Base-by-base conservation (phyloP, 345 rosid species). In the Theobroma cacao region DNA sequence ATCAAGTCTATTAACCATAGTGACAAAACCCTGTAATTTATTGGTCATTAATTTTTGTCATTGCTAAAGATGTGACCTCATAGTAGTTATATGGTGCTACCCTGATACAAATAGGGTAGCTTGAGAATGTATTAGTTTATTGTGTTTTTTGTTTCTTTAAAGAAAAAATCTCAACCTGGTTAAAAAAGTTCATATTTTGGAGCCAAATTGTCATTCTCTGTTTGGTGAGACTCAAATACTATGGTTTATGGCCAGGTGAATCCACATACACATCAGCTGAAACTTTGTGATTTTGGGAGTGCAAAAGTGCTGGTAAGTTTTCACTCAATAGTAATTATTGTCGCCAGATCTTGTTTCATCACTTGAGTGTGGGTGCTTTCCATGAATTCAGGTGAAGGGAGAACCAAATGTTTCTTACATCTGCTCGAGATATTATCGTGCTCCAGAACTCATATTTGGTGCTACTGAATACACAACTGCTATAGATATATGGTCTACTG, bases 361-460 rank as follows among this genome's bases (percentile, higher is more conserved):
- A 41, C 68, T 55, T 77, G 66, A 81, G 74, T 78, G 41, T 24
- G 66, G 62, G 41, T 74, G 45, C 36, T 7, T 52, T 38, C 64
- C 40, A 28, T 26, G 18, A 55, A 62, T 61, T 79, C 84, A 93
- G 97, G 92, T 93, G 79, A 87, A 92, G 90, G 93, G 96, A 65
- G 93, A 94, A 78, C 95, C 98, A 30, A 95, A 95, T 86, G 91
- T 95, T 77, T 95, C 98, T 15, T 95, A 95, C 81, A 95, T 95
- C 75, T 95, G 98, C 81, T 95, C 98, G 56, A 87, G 98, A 85
- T 95, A 93, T 75, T 95, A 93, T 72, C 95, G 99, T 59, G 99
- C 99, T 63, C 99, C 99, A 40, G 99, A 95, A 79, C 93, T 95
- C 75, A 95, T 93, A 67, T 95, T 95, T 87, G 99, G 98, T 76